Evolutionary conservation across 106 monocot genomes (phyloP).

Genomic region (Narthecium ossifragum): DNA sequence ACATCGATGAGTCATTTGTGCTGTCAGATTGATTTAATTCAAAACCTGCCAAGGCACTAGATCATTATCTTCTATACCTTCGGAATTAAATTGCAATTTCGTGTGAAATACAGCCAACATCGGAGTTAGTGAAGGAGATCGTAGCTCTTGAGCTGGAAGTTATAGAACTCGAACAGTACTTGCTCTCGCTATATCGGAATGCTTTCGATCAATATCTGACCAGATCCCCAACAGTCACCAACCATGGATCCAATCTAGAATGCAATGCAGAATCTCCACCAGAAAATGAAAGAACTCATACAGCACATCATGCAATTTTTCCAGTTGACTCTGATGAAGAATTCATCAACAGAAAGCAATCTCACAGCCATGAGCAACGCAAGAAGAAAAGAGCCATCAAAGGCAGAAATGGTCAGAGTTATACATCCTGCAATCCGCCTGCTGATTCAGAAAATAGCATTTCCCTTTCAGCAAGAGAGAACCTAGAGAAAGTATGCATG

Average conservation of each 20-base stretch:
- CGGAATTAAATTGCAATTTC: too few relatives aligned
- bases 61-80: too few relatives aligned
- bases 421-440: slow-evolving; percentile 5
- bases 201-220: slow-evolving; percentile 38
- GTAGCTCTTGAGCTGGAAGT: slow-evolving; percentile 10
- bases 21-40: too few relatives aligned
- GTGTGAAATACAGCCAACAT: background rate
- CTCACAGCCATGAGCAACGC: slow-evolving; percentile 6
- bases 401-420: slow-evolving; percentile 12
- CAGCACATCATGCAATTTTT: slow-evolving; percentile 9
- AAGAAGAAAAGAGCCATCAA: slow-evolving; percentile 9
- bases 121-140: slow-evolving; percentile 9
- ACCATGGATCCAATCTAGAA: background rate
- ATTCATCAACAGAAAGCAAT: slow-evolving; percentile 4
- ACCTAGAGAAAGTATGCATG: slow-evolving; percentile 21
- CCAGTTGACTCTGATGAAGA: slow-evolving; percentile 1
- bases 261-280: background rate
- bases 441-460: slow-evolving; percentile 1
- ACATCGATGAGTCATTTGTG: too few relatives aligned
- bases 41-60: too few relatives aligned
- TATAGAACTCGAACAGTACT: slow-evolving; percentile 2
- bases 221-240: slow-evolving; percentile 16
- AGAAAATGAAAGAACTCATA: slow-evolving; percentile 14
- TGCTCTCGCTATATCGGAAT: slow-evolving; percentile 1
- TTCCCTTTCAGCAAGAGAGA: slow-evolving; percentile 2